phyloP scores from a whole-genome alignment of 768 basidiomycete species.

The Hericium alpestre region DNA sequence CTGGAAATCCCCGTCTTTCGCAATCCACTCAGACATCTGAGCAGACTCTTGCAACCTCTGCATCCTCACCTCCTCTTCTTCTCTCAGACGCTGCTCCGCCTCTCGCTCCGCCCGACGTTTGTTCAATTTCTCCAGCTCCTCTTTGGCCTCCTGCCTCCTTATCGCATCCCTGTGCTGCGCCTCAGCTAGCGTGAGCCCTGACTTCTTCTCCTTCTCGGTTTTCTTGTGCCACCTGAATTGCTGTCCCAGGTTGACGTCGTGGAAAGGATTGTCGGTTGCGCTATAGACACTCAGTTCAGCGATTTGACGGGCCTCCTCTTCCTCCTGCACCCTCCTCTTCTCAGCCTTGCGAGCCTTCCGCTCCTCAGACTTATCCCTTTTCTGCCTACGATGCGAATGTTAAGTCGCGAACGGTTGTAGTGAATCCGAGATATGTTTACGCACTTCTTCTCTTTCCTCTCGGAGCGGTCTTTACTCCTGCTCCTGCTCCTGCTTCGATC shows the following conservation, averaged over 20 bases:
- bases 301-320: slow-evolving; percentile 85
- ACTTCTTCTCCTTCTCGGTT: slow-evolving; percentile 87
- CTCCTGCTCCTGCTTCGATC: slow-evolving; percentile 22
- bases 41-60: slow-evolving; percentile 85
- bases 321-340: slow-evolving; percentile 71
- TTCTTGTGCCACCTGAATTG: slow-evolving; percentile 99
- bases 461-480: slow-evolving; percentile 16
- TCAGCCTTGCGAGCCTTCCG: slow-evolving; percentile 78
- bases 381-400: slow-evolving; percentile 40
- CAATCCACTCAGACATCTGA: slow-evolving; percentile 97
- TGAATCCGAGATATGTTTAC: slow-evolving; percentile 22
- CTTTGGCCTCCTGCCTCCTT: slow-evolving; percentile 82
- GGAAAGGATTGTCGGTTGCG: slow-evolving; percentile 94
- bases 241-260: slow-evolving; percentile 91
- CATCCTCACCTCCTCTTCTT: slow-evolving; percentile 89
- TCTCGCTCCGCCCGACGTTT: slow-evolving; percentile 86
- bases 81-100: slow-evolving; percentile 74
- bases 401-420: neutral
- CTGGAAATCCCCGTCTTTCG: slow-evolving; percentile 95
- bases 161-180: slow-evolving; percentile 69
- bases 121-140: slow-evolving; percentile 89
- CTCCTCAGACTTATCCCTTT: slow-evolving; percentile 81
- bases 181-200: slow-evolving; percentile 72
- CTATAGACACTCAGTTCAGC: slow-evolving; percentile 96
- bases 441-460: slow-evolving; percentile 20